Conservation (phyloP, 164 flowering plant genomes). For the Chloranthus sessilifolius region DNA sequence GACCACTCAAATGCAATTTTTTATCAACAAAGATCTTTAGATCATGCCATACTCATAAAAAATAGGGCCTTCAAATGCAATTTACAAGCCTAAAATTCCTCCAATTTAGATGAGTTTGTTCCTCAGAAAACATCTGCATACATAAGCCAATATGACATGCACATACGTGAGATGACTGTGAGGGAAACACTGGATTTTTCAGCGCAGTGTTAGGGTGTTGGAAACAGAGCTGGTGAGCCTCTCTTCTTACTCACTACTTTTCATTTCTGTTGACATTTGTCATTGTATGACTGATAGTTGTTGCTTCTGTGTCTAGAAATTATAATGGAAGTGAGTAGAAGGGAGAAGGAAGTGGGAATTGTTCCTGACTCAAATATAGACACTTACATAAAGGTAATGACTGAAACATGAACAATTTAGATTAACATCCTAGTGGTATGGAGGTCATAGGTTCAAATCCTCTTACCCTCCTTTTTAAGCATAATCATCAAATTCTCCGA, state of each 20-base stretch:
- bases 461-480: no score
- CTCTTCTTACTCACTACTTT: not conserved
- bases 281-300: not conserved
- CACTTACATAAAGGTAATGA: constrained; percentile 72
- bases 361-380: constrained; percentile 69
- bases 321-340: constrained; percentile 51
- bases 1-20: no score
- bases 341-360: constrained; percentile 58
- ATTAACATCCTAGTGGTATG: no score
- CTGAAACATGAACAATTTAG: no score
- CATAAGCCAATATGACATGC: constrained; percentile 52
- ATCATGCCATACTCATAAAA: no score
- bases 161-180: constrained; percentile 63
- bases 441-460: no score
- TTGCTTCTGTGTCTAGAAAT: constrained; percentile 29
- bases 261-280: not conserved
- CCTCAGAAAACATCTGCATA: constrained; percentile 64
- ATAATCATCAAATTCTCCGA: no score
- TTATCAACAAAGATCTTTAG: no score
- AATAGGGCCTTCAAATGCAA: no score
- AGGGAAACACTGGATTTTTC: constrained; percentile 70
- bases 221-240: constrained; percentile 38
- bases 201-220: constrained; percentile 56
- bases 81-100: constrained; percentile 62
- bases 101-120: constrained; percentile 46